Evolutionary conservation across 768 basidiomycete genomes (phyloP).

Genomic region (Leccinum subtestaceum): DNA sequence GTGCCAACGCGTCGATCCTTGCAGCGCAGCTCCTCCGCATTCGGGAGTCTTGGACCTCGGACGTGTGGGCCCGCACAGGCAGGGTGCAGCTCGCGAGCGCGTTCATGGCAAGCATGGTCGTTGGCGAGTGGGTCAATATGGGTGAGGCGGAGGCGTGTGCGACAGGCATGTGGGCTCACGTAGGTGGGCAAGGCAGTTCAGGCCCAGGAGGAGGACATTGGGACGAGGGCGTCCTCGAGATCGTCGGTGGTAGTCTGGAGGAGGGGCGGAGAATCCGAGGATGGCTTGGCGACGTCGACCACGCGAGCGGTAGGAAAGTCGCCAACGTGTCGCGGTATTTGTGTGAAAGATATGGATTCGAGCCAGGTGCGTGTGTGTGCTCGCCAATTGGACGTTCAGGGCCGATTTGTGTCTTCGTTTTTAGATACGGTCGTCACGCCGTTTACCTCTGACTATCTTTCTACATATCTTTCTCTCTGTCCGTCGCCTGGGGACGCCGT

Average conservation of each 20-base stretch:
- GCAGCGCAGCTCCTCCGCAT: constrained; percentile 76
- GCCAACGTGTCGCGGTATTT: constrained; percentile 73
- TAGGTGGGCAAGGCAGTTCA: constrained; percentile 23
- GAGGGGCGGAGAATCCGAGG: constrained; percentile 69
- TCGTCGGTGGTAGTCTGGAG: constrained; percentile 72
- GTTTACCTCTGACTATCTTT: constrained; percentile 76
- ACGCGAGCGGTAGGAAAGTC: constrained; percentile 57
- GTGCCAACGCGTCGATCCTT: constrained; percentile 65
- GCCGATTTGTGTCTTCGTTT: not conserved
- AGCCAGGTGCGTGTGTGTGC: constrained; percentile 49
- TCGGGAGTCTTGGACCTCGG: constrained; percentile 73
- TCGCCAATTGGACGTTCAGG: not conserved
- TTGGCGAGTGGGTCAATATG: constrained; percentile 71
- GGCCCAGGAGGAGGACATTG: constrained; percentile 51
- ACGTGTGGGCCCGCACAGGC: constrained; percentile 77
- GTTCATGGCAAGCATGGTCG: constrained; percentile 67
- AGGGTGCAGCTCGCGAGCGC: constrained; percentile 75
- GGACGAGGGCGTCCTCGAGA: constrained; percentile 78
- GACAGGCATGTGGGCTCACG: constrained; percentile 74
- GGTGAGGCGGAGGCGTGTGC: constrained; percentile 75
- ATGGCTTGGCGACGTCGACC: constrained; percentile 83
- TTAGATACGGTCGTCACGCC: constrained; percentile 69
- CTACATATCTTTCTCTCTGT: constrained; percentile 72
- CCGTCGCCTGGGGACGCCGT: constrained; percentile 74
- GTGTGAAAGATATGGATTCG: constrained; percentile 79